phyloP scores from a whole-genome alignment of 2,329 filamentous ascomycete species.

The Aureobasidium sp. region DNA sequence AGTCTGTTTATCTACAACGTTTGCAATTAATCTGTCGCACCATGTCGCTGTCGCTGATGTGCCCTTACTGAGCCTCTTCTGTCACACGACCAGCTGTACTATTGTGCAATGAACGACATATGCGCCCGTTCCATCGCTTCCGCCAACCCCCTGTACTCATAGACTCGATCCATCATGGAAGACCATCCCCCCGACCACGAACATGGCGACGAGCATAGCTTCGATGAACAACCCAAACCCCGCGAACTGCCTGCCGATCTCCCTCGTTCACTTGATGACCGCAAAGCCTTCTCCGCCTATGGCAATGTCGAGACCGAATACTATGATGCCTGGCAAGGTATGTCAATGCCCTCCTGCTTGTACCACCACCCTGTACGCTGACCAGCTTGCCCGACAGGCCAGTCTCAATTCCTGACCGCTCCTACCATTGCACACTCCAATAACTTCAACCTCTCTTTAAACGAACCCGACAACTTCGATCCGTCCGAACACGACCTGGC shows the following conservation, averaged over 20 bases:
- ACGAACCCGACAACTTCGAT: conserved; percentile 64
- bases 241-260: conserved; percentile 70
- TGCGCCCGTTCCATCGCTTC: neutral
- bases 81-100: neutral
- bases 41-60: neutral
- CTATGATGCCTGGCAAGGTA: conserved; percentile 98
- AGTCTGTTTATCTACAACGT: neutral
- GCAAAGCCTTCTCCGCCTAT: conserved; percentile 59
- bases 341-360: conserved; percentile 28
- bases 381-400: conserved; percentile 49
- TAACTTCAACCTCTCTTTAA: conserved; percentile 75
- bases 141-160: neutral
- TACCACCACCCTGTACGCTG: neutral
- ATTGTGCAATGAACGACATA: conserved; percentile 1
- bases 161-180: neutral
- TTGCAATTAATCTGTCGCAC: neutral
- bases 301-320: conserved; percentile 82
- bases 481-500: conserved; percentile 46
- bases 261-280: conserved; percentile 85
- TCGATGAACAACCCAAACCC: conserved; percentile 19
- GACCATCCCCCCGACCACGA: neutral
- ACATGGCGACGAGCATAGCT: neutral
- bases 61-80: neutral
- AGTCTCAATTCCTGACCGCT: conserved; percentile 89
- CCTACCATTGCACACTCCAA: conserved; percentile 78